Conservation (phyloP, 768 basidiomycete genomes). For the Agrocybe chaxingu region DNA sequence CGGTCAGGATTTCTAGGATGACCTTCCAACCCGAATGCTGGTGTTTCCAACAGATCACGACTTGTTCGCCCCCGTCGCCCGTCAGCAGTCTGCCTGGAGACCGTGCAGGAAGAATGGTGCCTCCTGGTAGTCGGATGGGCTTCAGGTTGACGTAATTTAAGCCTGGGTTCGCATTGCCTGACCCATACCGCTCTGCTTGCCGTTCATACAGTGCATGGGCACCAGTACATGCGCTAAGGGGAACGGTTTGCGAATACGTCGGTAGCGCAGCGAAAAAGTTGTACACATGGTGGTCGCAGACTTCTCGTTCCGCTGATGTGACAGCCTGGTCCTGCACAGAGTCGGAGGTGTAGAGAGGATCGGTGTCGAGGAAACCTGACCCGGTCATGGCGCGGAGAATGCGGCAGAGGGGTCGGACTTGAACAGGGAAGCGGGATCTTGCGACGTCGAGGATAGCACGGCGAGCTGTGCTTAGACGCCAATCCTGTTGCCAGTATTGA, state of each 20-base stretch:
- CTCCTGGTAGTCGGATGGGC: constrained; percentile 73
- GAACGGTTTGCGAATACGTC: constrained; percentile 73
- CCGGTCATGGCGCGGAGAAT: constrained; percentile 78
- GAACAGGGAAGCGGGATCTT: constrained; percentile 79
- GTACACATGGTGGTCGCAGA: constrained; percentile 69
- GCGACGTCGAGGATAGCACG: constrained; percentile 82
- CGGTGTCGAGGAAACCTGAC: constrained; percentile 72
- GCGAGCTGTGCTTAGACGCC: constrained; percentile 61
- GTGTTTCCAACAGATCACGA: constrained; percentile 79
- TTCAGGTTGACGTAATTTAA: constrained; percentile 63
- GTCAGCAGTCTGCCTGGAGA: constrained; percentile 71
- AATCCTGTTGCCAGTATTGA: constrained; percentile 84
- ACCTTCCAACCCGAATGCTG: constrained; percentile 86
- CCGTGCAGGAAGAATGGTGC: constrained; percentile 62
- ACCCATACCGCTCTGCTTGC: constrained; percentile 57
- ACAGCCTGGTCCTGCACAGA: constrained; percentile 33
- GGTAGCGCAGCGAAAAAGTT: constrained; percentile 71
- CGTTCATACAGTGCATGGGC: constrained; percentile 72
- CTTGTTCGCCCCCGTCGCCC: constrained; percentile 62
- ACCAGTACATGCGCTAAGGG: constrained; percentile 57
- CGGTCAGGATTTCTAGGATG: constrained; percentile 75
- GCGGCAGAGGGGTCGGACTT: constrained; percentile 64
- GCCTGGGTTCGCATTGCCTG: constrained; percentile 43
- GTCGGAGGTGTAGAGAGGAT: constrained; percentile 56
- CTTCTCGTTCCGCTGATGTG: constrained; percentile 45